Evolutionary conservation across 2,329 filamentous ascomycete species (phyloP).

Genomic region (Aureobasidium subglaciale): DNA sequence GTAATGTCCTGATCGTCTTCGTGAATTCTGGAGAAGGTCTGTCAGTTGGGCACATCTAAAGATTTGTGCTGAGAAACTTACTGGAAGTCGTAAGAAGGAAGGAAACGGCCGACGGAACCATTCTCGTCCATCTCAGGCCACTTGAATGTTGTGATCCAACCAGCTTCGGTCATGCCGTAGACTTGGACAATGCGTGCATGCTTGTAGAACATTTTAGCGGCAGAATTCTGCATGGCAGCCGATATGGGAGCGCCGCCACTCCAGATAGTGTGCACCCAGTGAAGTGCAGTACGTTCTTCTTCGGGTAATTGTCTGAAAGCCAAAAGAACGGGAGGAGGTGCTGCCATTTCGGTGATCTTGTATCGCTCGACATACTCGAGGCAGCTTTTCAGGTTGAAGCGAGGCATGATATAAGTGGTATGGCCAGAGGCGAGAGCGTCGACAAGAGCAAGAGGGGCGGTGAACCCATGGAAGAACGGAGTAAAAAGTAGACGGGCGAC

Average conservation of each 20-base stretch:
- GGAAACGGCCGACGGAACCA: conserved; percentile 41
- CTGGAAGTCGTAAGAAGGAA: conserved; percentile 34
- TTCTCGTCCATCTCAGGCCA: conserved; percentile 34
- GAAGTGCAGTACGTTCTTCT: conserved; percentile 31
- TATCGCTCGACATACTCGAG: conserved; percentile 34
- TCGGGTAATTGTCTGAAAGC: conserved; percentile 28
- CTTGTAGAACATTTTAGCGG: conserved; percentile 35
- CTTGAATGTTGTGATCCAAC: conserved; percentile 39
- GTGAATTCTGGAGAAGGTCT: conserved; percentile 17
- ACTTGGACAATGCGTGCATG: conserved; percentile 40
- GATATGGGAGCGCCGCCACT: conserved; percentile 44
- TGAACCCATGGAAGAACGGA: conserved; percentile 49
- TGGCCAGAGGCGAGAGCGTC: conserved; percentile 41
- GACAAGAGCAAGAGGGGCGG: conserved; percentile 40
- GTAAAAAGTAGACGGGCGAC: conserved; percentile 42
- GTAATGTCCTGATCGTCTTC: conserved; percentile 28
- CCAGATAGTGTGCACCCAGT: conserved; percentile 38
- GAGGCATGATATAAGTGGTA: conserved; percentile 41
- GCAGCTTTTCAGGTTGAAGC: conserved; percentile 38
- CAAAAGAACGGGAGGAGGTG: conserved; percentile 40
- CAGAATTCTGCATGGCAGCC: conserved; percentile 32
- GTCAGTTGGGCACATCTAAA: background rate
- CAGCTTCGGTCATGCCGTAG: conserved; percentile 49
- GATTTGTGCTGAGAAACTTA: background rate
- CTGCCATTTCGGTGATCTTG: conserved; percentile 42